Base-by-base conservation (phyloP, 176 grass and related monocot species). In the Cocos nucifera region DNA sequence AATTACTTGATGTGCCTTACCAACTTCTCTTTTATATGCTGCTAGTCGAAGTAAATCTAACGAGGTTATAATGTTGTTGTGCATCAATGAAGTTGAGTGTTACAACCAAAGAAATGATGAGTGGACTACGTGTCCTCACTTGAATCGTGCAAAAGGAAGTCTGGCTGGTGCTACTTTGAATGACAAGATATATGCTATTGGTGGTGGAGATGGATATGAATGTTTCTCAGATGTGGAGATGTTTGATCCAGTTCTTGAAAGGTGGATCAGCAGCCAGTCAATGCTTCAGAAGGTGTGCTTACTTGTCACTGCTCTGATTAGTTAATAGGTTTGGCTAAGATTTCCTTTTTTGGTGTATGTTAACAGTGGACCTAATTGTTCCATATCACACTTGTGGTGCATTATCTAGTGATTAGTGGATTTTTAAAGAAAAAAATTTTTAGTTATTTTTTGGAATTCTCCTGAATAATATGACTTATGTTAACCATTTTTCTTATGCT, bases 141-240 rank as follows among this genome's bases (percentile, higher is more conserved):
- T 96, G 75, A 88, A 71, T 56, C 73, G 65, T 53, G 39, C 57
- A 22, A 96, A 90, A 77, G 92, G 83, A 66, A 77, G 81, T 73
- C 81, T 90, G 71, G 83, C 78, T 70, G 84, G 87, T 78, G 69
- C 71, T 73, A 77, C 75, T 15, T 61, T 88, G 29, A 78, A 83
- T 60, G 69, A 60, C 20, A 96, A 82, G 77, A 87, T 96, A 82
- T 96, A 72, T 75, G 75, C 83, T 68, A 90, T 96, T 72, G 92
- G 87, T 25, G 92, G 92, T n/a, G 92, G 92, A 39, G 66, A 90
- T 63, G 78, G 73, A 25, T 50, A 52, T 54, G 59, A 63, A 51
- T 68, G 70, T 55, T 84, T 80, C 58, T 73, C 92, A 69, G 86
- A 86, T 66, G 78, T 97, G 61, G 92, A 97, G 81, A 88, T 97